Evolutionary conservation across 768 basidiomycete species (phyloP).

Genomic region (Russula abietina): DNA sequence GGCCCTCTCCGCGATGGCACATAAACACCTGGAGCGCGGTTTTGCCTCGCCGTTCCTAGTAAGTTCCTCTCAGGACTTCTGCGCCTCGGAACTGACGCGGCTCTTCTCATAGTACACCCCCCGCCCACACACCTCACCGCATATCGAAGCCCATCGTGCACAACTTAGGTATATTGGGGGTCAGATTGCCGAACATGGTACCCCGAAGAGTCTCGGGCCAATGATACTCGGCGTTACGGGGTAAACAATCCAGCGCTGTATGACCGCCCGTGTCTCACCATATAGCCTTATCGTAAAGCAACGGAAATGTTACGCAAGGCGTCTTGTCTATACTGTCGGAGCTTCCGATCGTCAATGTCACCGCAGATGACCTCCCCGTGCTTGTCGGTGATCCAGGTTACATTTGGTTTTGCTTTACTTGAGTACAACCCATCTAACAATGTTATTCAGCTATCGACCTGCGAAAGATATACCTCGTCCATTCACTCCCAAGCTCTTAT

Average conservation of each 20-base stretch:
- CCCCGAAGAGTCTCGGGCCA: conserved; percentile 62
- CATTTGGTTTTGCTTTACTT: background rate
- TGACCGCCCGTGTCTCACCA: conserved; percentile 9
- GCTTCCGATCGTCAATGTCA: conserved; percentile 57
- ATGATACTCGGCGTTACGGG: conserved; percentile 80
- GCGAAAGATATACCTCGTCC: conserved; percentile 70
- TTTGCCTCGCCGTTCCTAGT: conserved; percentile 81
- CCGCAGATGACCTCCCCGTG: conserved; percentile 48
- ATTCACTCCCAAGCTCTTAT: conserved; percentile 65
- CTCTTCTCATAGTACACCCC: conserved; percentile 55
- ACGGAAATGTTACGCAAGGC: conserved; percentile 78
- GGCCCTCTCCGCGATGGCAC: conserved; percentile 70
- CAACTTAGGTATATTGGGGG: conserved; percentile 54
- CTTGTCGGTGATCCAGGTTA: conserved; percentile 53
- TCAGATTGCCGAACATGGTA: conserved; percentile 50
- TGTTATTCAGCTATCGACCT: conserved; percentile 44
- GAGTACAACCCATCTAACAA: background rate
- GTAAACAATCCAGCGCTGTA: conserved; percentile 36
- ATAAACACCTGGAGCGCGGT: conserved; percentile 71
- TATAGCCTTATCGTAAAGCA: conserved; percentile 43
- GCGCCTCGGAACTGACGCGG: background rate
- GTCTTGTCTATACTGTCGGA: conserved; percentile 65
- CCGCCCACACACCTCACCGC: conserved; percentile 68
- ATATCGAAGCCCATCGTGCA: conserved; percentile 47
- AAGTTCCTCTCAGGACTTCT: conserved; percentile 28